phyloP scores from a whole-genome alignment of 495 filamentous ascomycete genomes.

The Tetracladium marchalianum region DNA sequence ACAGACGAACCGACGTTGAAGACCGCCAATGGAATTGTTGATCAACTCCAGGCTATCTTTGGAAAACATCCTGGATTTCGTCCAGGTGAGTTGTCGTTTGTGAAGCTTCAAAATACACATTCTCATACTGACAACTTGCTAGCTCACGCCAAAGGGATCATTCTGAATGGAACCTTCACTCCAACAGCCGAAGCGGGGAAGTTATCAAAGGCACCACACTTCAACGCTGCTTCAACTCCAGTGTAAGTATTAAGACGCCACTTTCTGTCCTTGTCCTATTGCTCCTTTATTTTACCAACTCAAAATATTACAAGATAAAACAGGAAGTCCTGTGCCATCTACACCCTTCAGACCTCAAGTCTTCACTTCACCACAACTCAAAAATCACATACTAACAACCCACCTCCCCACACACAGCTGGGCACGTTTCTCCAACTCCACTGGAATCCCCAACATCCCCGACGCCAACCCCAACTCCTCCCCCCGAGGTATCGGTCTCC shows the following conservation, averaged over 20 bases:
- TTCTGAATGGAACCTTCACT: constrained; percentile 39
- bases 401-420: neutral
- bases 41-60: constrained; percentile 28
- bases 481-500: constrained; percentile 38
- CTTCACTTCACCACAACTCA: no score
- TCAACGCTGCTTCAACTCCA: constrained; percentile 34
- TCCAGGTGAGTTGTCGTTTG: constrained; percentile 23
- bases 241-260: constrained; percentile 8
- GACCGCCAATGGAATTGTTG: constrained; percentile 29
- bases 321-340: no score
- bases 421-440: constrained; percentile 41
- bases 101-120: neutral
- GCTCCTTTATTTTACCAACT: no score
- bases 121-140: neutral
- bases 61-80: constrained; percentile 36
- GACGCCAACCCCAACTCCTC: constrained; percentile 38
- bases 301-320: no score
- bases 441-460: constrained; percentile 39
- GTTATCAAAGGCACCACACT: constrained; percentile 39
- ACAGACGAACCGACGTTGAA: constrained; percentile 28
- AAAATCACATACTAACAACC: no score
- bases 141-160: constrained; percentile 43
- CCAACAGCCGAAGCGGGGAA: constrained; percentile 29
- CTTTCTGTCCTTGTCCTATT: constrained; percentile 7
- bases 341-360: no score